Evolutionary conservation across 768 basidiomycete genomes (phyloP).

Genomic region (Pleurotus sapidus): DNA sequence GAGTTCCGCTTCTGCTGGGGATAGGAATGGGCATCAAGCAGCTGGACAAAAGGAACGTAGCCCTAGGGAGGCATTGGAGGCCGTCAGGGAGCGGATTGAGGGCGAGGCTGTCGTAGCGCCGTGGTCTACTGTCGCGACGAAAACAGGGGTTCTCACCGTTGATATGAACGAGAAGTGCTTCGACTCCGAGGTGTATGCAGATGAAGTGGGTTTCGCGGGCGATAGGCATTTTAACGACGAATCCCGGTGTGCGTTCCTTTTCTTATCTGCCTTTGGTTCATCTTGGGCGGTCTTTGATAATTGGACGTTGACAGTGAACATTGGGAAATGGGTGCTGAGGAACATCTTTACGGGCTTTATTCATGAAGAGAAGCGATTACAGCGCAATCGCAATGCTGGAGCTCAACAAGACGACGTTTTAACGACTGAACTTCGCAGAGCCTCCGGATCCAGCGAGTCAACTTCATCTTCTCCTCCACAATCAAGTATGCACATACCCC

Average conservation of each 20-base stretch:
- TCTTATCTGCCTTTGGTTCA: slow-evolving; percentile 4
- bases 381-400: slow-evolving; percentile 27
- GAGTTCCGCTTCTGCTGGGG: slow-evolving; percentile 30
- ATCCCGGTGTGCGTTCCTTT: slow-evolving; percentile 59
- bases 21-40: too few species aligned
- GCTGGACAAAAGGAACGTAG: slow-evolving; percentile 49
- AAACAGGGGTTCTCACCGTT: slow-evolving; percentile 83
- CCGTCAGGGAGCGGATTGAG: slow-evolving; percentile 88
- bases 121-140: slow-evolving; percentile 91
- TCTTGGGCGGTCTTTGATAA: slow-evolving; percentile 6
- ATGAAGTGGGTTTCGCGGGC: slow-evolving; percentile 74
- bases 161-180: slow-evolving; percentile 88
- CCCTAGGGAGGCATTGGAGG: slow-evolving; percentile 82
- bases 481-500: not conserved
- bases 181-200: slow-evolving; percentile 93
- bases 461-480: slow-evolving; percentile 1
- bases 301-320: slow-evolving; percentile 57
- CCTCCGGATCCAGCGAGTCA: not conserved
- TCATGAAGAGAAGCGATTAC: slow-evolving; percentile 57
- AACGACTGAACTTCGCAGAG: slow-evolving; percentile 18
- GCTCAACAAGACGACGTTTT: slow-evolving; percentile 11
- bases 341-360: slow-evolving; percentile 84
- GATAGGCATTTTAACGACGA: slow-evolving; percentile 73
- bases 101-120: slow-evolving; percentile 83
- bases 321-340: slow-evolving; percentile 88